Evolutionary conservation across 2,329 filamentous ascomycete genomes (phyloP), one percentile per base, ranked within the genome.

Genomic region (Leptosphaerulina australis): DNA sequence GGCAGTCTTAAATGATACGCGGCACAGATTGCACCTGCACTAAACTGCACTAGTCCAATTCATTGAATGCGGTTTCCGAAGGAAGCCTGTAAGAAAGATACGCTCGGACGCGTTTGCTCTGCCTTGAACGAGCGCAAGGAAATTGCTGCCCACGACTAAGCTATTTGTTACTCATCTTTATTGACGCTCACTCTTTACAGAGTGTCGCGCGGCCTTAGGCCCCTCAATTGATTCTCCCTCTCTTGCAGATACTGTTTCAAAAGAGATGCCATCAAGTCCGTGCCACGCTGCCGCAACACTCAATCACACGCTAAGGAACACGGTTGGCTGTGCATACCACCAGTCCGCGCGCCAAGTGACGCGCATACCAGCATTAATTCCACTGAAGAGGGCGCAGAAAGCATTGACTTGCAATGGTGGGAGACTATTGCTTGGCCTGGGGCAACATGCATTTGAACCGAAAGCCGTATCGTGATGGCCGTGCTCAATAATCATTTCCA

Each of bases 101-200:
- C 58, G 62, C 61, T 63, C 58, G 59, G 61, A 64, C 61, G 48
- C 44, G 44, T 30, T 47, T 40, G 46, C 50, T 47, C 31, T 37
- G 35, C 36, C 30, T 26, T 25, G 29, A 46, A 38, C 47, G 35
- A 22, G 30, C 21, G 25, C 40, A 43, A 37, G 52, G 55, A 59
- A 60, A 64, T 62, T 55, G 49, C 53, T 41, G 20, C 36, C 39
- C 36, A 17, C 14, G 31, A 28, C 21, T 47, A 61, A 56, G 58
- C 46, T 58, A 52, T 34, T 49, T 30, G 44, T 28, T 44, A 29
- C 41, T 38, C 44, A 7, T 37, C 15, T 37, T 12, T 37, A 11
- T 24, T n/a, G 20, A 25, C 31, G 18, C 21, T 10, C 29, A 20
- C 21, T 10, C 18, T 41, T 15, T 17, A 37, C 31, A 9, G 33